A percentile compares a stretch with the other conserved stretches of the same genome.
Evolutionary conservation across 2,329 filamentous ascomycete genomes (phyloP).

Genomic region (Penicillium polonicum): DNA sequence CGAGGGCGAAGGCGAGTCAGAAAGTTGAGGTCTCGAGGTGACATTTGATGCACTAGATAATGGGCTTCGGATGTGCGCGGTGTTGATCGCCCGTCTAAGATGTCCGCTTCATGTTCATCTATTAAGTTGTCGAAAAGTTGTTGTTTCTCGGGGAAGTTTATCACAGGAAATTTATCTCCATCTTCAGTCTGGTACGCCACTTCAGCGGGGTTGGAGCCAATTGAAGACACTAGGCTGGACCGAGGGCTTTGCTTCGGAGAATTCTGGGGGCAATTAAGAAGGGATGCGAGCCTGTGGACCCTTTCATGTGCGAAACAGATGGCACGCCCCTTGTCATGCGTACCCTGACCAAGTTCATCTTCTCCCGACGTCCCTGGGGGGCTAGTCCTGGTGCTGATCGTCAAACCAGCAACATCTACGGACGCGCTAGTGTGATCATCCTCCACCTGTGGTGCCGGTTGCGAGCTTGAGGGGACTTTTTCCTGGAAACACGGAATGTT

Average conservation of each 20-base stretch:
- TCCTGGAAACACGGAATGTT: slow-evolving; percentile 38
- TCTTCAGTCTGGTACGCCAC: slow-evolving; percentile 27
- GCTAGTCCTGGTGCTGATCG: slow-evolving; percentile 28
- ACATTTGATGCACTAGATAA: slow-evolving; percentile 39
- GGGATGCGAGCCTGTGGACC: slow-evolving; percentile 36
- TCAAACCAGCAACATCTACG: slow-evolving; percentile 30
- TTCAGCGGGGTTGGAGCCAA: slow-evolving; percentile 32
- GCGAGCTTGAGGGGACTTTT: slow-evolving; percentile 24
- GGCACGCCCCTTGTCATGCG: slow-evolving; percentile 35
- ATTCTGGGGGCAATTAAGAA: slow-evolving; percentile 33
- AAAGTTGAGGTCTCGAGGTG: slow-evolving; percentile 34
- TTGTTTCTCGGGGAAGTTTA: slow-evolving; percentile 35
- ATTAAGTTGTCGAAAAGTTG: slow-evolving; percentile 30
- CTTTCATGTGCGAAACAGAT: slow-evolving; percentile 37
- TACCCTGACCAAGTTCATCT: slow-evolving; percentile 27
- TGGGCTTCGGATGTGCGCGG: slow-evolving; percentile 34
- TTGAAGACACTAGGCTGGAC: slow-evolving; percentile 25
- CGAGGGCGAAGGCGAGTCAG: slow-evolving; percentile 35
- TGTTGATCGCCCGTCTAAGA: slow-evolving; percentile 29
- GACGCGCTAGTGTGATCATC: slow-evolving; percentile 29
- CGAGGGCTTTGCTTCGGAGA: slow-evolving; percentile 30
- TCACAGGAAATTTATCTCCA: slow-evolving; percentile 39
- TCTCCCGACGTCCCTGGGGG: slow-evolving; percentile 21
- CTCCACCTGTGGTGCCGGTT: slow-evolving; percentile 26
- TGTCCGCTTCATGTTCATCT: slow-evolving; percentile 34